Base-by-base conservation (phyloP, 371 early-diverging fungal genomes). In the Synchytrium microbalum region DNA sequence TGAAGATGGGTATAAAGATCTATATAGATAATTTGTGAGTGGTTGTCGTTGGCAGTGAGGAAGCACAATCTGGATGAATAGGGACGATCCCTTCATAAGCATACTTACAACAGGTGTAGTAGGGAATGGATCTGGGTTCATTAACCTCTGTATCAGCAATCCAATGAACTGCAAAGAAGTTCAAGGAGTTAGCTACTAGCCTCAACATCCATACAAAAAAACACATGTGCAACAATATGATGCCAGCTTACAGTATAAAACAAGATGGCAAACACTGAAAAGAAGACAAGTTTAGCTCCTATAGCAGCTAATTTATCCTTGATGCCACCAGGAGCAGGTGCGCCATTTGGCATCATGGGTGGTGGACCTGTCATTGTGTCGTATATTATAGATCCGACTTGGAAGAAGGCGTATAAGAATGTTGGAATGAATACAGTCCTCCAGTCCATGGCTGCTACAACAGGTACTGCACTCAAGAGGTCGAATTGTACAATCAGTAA, bases 1-100 rank as follows among this genome's bases (percentile, higher is more conserved):
- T 84, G 68, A 92, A 91, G n/a, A 92, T 75, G 16, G 93, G 89
- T 23, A 89, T 84, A 68, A 92, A 76, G 23, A 92, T 85, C 13
- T 38, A 38, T n/a, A n/a, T n/a, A n/a, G n/a, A n/a, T n/a, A n/a
- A n/a, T n/a, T n/a, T n/a, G n/a, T n/a, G n/a, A n/a, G 73, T 72
- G 29, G 82, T 74, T 0, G 86, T 79, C 62, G 86, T 79, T 2
- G 76, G 67, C 19, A 85, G 78, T 61, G 66, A 76, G 0, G 57
- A 31, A 55, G 73, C 67, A 58, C 79, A 79, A 62, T 86, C 10
- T 38, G 46, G n/a, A n/a, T n/a, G n/a, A n/a, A n/a, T n/a, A n/a
- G n/a, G n/a, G n/a, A n/a, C n/a, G n/a, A n/a, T n/a, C n/a, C n/a
- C n/a, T n/a, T n/a, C n/a, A n/a, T n/a, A n/a, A n/a, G n/a, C n/a